Base-by-base conservation (phyloP, 345 rosid species). In the Linum tenue region DNA sequence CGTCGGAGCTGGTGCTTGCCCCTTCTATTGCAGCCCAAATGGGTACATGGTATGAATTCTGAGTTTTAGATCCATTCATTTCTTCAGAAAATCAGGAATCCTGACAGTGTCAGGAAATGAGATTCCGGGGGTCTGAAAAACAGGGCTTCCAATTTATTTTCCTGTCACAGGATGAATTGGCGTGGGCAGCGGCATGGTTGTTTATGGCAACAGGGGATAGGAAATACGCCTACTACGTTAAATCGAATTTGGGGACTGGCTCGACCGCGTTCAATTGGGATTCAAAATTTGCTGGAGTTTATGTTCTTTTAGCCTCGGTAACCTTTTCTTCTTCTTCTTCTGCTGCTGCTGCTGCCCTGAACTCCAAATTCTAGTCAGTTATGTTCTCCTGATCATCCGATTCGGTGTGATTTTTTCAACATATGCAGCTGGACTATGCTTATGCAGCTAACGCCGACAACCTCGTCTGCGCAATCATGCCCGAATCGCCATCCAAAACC, bases 111-210 rank as follows among this genome's bases (percentile, higher is more conserved):
- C 53, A 48, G 53, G 53, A 48, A 48, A 48, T 6, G 7, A 9
- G 14, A 4, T 15, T 8, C 53, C 3, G 9, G 14, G n/a, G 53
- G 53, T 48, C 12, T 5, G 7, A 22, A 22, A n/a, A 22, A 22
- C 31, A 22, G 31, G 31, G 31, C 31, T 22, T 22, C 31, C 31
- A 22, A 22, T 22, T 22, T 22, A 22, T 22, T 22, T 22, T 22
- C 31, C 12, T 44, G 7, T 42, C 8, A 5, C 53, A 63, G 65
- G 65, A 63, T 31, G 65, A 63, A 42, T 22, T 63, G 36, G 37
- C 5, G 10, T 63, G 65, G 65, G 65, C 51, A 63, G 65, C 65
- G 2, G 65, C 43, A 2, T 63, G 65, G 65, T 36, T 63, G 17
- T 63, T 40, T 31, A 40, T 15, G 12, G 65, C 65, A 17, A 63